phyloP scores from a whole-genome alignment of 2,329 filamentous ascomycete species.

The Phaeoacremonium minimum region DNA sequence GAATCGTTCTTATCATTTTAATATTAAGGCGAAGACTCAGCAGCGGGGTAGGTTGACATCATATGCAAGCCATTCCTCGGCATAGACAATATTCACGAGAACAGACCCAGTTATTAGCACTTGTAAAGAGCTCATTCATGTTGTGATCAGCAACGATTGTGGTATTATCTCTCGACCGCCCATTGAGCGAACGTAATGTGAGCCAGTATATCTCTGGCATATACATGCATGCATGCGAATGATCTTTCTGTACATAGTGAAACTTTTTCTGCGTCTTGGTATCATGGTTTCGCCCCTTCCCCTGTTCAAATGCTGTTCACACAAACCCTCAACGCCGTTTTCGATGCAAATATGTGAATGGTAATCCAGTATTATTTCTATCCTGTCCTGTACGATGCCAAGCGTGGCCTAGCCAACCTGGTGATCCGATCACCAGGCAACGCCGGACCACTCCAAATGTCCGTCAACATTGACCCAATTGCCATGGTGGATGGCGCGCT shows the following conservation, averaged over 20 bases:
- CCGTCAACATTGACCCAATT: constrained; percentile 81
- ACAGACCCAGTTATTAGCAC: too few relatives aligned
- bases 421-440: constrained; percentile 17
- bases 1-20: too few relatives aligned
- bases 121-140: too few relatives aligned
- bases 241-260: not conserved
- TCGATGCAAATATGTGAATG: not conserved
- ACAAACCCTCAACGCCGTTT: not conserved
- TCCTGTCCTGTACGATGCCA: too few relatives aligned
- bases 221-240: not conserved
- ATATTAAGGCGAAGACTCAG: too few relatives aligned
- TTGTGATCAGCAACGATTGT: not conserved
- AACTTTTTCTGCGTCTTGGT: not conserved
- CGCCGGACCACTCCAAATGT: constrained; percentile 55
- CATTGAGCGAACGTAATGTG: not conserved
- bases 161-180: not conserved
- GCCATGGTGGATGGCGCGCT: constrained; percentile 53
- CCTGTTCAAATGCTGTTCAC: not conserved
- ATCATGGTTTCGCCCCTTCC: too few relatives aligned
- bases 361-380: too few relatives aligned
- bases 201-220: not conserved
- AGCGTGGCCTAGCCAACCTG: too few relatives aligned
- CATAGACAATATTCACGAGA: too few relatives aligned
- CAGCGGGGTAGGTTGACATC: too few relatives aligned
- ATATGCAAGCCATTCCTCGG: too few relatives aligned